Evolutionary conservation across 176 grass and related monocot genomes (phyloP), one percentile per base, ranked within the genome.

Genomic region (Aegilops umbellulata): DNA sequence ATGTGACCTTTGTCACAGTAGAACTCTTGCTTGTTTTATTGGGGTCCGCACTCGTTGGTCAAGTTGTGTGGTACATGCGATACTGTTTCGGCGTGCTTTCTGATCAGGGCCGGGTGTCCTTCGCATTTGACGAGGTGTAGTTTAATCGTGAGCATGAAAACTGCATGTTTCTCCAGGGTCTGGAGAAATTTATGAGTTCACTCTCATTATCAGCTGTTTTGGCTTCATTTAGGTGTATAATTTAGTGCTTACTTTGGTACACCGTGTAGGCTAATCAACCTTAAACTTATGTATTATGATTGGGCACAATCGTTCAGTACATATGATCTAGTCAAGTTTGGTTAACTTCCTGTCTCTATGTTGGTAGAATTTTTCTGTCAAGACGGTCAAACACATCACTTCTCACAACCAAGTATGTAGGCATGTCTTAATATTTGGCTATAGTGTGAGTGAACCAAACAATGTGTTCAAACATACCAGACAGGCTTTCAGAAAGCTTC

Each of bases 31-130:
- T 70, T 63, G 47, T 7, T 78, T 78, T 36, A 7, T 32, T 63
- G 77, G 8, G 44, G 27, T 44, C 65, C 42, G 31, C 26, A 30
- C 8, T 23, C 47, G 10, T 44, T 69, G 80, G 31, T 61, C 4
- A 41, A 0, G 68, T 35, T n/a, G 32, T n/a, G 32, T 68, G 34
- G 71, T 86, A 77, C 89, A 90, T 90, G 80, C 74, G 84, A 90
- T 86, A 86, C 41, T 73, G 9, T 55, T 42, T 39, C 42, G 58
- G 53, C 53, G 62, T 55, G 64, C 78, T 78, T 62, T 72, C 4
- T 77, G 49, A 17, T 49, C 39, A 42, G 39, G 39, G 39, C 39
- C 78, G 13, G 65, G 20, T 30, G 31, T 42, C 51, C 71, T 42
- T 73, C 69, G 3, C 35, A n/a, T 76, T 44, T 23, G 1, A 13